These are phyloP conservation scores for Coemansia sp. DNA, from an alignment of 192 early-diverging fungal genomes.

Conservation along the genomic window DNA sequence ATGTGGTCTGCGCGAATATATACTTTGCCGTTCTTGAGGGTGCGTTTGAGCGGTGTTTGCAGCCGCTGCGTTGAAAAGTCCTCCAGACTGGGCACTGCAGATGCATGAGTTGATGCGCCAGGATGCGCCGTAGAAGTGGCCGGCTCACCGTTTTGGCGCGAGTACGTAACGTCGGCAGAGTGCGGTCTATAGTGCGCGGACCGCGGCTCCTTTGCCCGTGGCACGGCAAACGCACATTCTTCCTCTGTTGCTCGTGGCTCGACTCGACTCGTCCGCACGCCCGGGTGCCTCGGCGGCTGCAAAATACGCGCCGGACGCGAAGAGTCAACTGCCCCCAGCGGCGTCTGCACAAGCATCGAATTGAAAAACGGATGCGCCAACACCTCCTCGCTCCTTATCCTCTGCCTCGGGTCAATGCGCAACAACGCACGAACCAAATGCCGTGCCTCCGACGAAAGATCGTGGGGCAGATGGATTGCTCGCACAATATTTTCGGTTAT, in stretches of 20 bases:
- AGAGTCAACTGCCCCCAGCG: neutral
- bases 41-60: constrained; percentile 22
- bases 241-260: neutral
- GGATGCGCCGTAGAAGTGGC: constrained; percentile 2
- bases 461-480: constrained; percentile 53
- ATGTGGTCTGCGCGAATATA: constrained; percentile 26
- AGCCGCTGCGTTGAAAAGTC: constrained; percentile 22
- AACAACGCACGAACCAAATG: constrained; percentile 60
- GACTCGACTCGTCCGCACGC: neutral
- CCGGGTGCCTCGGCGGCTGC: neutral
- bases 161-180: neutral
- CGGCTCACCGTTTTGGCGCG: neutral
- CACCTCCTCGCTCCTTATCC: constrained; percentile 54
- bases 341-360: constrained; percentile 7
- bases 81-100: neutral
- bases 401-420: constrained; percentile 58
- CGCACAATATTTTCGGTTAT: constrained; percentile 55
- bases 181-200: neutral
- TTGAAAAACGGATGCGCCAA: constrained; percentile 60
- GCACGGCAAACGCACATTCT: neutral
- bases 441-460: constrained; percentile 55
- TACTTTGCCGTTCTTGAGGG: constrained; percentile 40
- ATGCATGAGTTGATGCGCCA: neutral
- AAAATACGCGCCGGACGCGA: neutral
- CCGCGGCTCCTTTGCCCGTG: neutral